phyloP scores from a whole-genome alignment of 2,329 filamentous ascomycete genomes.

The Penicillium rolfsii region DNA sequence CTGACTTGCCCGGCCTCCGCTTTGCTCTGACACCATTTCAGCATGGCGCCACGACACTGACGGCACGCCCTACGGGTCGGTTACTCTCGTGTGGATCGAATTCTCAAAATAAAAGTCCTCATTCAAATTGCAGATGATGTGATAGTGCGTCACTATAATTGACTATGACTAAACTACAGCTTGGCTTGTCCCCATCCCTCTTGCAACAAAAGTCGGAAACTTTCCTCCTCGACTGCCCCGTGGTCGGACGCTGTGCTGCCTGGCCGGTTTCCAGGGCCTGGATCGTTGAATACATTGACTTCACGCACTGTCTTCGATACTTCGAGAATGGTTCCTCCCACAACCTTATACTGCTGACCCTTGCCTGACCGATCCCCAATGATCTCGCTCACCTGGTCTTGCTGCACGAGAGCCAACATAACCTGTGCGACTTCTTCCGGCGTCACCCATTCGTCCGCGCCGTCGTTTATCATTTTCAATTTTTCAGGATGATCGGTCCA shows the following conservation, averaged over 20 bases:
- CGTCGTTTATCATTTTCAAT: slow-evolving; percentile 53
- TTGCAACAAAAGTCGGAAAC: slow-evolving; percentile 53
- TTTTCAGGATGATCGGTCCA: slow-evolving; percentile 67
- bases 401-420: slow-evolving; percentile 60
- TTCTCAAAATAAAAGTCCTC: slow-evolving; percentile 11
- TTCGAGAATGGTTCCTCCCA: slow-evolving; percentile 59
- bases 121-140: slow-evolving; percentile 8
- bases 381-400: slow-evolving; percentile 46
- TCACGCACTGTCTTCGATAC: slow-evolving; percentile 58
- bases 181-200: slow-evolving; percentile 54
- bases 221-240: slow-evolving; percentile 50
- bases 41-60: slow-evolving; percentile 6
- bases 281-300: slow-evolving; percentile 57
- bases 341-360: slow-evolving; percentile 40
- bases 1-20: slow-evolving; percentile 20
- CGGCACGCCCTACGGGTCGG: neutral
- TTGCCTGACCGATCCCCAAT: slow-evolving; percentile 39
- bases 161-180: slow-evolving; percentile 22
- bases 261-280: slow-evolving; percentile 52
- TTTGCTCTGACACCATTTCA: neutral
- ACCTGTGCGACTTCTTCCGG: slow-evolving; percentile 63
- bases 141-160: slow-evolving; percentile 2
- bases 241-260: slow-evolving; percentile 54
- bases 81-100: neutral
- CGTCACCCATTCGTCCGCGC: slow-evolving; percentile 60